phyloP scores from a whole-genome alignment of 225 moss, liverwort and hornwort genomes.

The Straminergon stramineum region DNA sequence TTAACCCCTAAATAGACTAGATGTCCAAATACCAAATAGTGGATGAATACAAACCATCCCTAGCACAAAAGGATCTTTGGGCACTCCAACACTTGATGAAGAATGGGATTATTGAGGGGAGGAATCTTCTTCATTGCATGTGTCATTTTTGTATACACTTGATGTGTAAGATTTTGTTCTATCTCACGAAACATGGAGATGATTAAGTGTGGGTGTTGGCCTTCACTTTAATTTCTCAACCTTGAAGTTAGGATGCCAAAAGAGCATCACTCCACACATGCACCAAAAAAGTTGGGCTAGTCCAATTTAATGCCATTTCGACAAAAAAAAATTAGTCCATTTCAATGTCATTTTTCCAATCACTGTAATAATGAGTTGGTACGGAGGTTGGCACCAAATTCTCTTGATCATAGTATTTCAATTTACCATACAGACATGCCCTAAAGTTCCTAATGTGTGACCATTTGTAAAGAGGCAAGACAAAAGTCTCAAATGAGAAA shows the following conservation, averaged over 20 bases:
- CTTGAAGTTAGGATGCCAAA: not conserved
- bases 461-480: not conserved
- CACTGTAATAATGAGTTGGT: too few species aligned
- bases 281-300: too few species aligned
- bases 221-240: too few species aligned
- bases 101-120: not conserved
- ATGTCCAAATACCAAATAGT: not conserved
- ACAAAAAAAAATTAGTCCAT: too few species aligned
- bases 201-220: fast-evolving
- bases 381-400: too few species aligned
- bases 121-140: not conserved
- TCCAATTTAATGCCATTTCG: too few species aligned
- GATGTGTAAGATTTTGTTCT: not conserved
- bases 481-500: not conserved
- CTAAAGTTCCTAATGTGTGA: not conserved
- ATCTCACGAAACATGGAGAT: fast-evolving
- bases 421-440: too few species aligned
- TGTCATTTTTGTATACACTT: not conserved
- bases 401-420: too few species aligned
- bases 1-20: not conserved
- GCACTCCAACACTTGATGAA: not conserved
- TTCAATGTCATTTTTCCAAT: too few species aligned
- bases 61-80: not conserved
- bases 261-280: not conserved
- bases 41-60: fast-evolving